phyloP scores from a whole-genome alignment of 139 green algal species.

The Chlorella sp. region DNA sequence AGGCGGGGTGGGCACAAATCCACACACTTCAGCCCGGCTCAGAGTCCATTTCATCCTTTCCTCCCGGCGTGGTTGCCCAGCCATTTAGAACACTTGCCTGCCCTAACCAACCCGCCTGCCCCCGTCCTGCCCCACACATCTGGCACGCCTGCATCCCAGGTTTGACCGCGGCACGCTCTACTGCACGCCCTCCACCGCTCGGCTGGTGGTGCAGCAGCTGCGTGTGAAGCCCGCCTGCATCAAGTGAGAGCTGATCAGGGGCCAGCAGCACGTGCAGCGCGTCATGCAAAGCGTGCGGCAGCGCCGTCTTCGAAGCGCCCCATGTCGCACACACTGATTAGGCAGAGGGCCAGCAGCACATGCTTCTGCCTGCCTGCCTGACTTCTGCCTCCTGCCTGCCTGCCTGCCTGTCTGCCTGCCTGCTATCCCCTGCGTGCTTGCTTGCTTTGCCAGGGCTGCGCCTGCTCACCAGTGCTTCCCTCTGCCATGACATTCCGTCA shows the following conservation, averaged over 20 bases:
- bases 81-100: background rate
- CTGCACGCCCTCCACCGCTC: conserved; percentile 77
- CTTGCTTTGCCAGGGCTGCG: too few relatives aligned
- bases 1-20: background rate
- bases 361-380: background rate
- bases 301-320: too few relatives aligned
- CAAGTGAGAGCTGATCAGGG: background rate
- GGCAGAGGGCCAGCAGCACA: too few relatives aligned
- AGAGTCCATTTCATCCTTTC: too few relatives aligned
- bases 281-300: too few relatives aligned
- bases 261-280: too few relatives aligned
- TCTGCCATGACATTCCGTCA: too few relatives aligned
- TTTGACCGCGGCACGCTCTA: conserved; percentile 70
- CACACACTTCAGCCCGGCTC: too few relatives aligned
- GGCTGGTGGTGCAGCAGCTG: conserved; percentile 68
- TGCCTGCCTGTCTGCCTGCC: background rate
- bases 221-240: conserved; percentile 24
- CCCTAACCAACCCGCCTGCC: background rate
- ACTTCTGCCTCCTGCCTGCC: conserved; percentile 36
- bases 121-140: background rate
- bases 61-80: background rate
- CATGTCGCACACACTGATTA: too few relatives aligned
- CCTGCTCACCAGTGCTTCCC: too few relatives aligned
- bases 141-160: background rate
- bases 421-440: too few relatives aligned